Conservation (phyloP, 2,329 filamentous ascomycete species). For the Aspergillus versicolor region DNA sequence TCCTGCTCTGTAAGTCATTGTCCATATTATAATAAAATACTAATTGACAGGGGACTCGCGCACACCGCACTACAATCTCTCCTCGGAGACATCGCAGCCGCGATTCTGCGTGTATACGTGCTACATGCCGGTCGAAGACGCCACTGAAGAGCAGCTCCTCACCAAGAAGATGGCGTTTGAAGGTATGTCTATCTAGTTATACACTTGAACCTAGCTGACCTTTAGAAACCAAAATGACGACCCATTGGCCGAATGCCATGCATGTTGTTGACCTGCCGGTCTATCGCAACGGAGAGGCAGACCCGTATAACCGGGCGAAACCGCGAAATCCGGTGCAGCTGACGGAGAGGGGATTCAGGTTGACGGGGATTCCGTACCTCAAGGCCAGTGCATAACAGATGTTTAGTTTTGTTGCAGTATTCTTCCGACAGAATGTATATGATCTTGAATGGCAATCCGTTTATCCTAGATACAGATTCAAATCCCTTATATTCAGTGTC, state of each 20-base stretch:
- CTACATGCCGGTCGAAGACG: constrained; percentile 43
- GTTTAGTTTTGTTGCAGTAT: too few relatives aligned
- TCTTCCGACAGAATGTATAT: too few relatives aligned
- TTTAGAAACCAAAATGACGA: constrained; percentile 29
- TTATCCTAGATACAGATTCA: too few relatives aligned
- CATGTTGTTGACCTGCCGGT: constrained; percentile 23
- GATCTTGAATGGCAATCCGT: too few relatives aligned
- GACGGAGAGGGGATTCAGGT: constrained; percentile 44
- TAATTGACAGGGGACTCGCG: constrained; percentile 30
- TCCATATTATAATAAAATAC: too few relatives aligned
- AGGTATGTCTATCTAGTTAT: constrained; percentile 11
- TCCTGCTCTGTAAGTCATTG: constrained; percentile 36
- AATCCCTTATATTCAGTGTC: too few relatives aligned
- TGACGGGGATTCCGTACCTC: constrained; percentile 45
- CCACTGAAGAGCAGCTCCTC: constrained; percentile 41
- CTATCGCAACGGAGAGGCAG: constrained; percentile 19
- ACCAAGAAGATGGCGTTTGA: constrained; percentile 47
- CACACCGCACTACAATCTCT: constrained; percentile 42
- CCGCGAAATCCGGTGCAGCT: constrained; percentile 40
- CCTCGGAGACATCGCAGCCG: constrained; percentile 29
- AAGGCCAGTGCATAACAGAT: neutral
- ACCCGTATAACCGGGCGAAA: constrained; percentile 28
- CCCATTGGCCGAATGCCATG: constrained; percentile 38
- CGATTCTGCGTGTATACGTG: constrained; percentile 41
- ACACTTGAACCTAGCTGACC: neutral